Base-by-base conservation (phyloP, 164 flowering plant species). In the Kingdonia uniflora region DNA sequence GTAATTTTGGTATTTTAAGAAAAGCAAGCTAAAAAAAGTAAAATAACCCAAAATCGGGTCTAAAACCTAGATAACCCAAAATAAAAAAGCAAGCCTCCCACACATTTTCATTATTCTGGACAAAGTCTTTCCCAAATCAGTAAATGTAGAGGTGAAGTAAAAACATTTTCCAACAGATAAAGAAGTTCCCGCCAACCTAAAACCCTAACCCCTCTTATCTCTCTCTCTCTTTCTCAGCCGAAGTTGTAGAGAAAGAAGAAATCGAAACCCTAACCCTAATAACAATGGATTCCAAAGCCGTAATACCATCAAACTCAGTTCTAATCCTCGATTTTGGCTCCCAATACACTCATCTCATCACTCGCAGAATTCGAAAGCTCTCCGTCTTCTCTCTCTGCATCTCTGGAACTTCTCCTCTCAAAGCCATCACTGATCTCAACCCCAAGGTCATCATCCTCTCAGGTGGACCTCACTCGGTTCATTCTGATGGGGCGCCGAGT, bases 391-490 rank as follows among this genome's bases (percentile, higher is more conserved):
- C 99, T 17, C 91, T 88, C 61, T 82, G 95, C 70, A 70, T 88
- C 65, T 72, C 90, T 55, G 95, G 92, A 57, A 84, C 97, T 12
- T 79, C 86, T 11, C 38, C 85, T 2, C 80, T 91, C 55, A 47
- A 70, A 39, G 16, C 86, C 68, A 88, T 88, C 59, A 40, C 81
- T 22, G 72, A 69, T 24, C 77, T 72, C 53, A 71, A 70, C 58
- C 95, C 97, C 6, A 69, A 75, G 0, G 92, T 84, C 42, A 74
- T 94, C 37, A 82, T 94, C 66, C 90, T 89, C 59, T 89, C 97
- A 38, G 99, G 96, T 3, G 96, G 95, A 0, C 97, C 97, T 14
- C 92, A 87, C 73, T 86, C 90, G 1, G 99, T 89, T 52, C 96
- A 94, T 68, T 25, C 79, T 23, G 57, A 66, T 0, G 59, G 60